A percentile compares a stretch with the other conserved stretches of the same genome.
phyloP scores from a whole-genome alignment of 2,329 filamentous ascomycete species.

The Trichophyton simii region DNA sequence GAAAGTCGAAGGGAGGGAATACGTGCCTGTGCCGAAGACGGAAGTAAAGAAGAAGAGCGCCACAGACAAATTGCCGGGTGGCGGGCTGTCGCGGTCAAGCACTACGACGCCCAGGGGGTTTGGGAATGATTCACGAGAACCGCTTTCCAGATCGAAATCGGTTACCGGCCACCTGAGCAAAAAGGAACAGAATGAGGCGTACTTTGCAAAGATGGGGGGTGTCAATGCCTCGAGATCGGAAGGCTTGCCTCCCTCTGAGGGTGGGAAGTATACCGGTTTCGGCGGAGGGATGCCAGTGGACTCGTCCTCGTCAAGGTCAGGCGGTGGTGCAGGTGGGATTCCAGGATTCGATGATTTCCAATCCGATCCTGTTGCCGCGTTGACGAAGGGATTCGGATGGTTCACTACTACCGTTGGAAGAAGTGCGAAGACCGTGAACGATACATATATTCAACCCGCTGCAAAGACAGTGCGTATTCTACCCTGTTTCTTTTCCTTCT shows the following conservation, averaged over 20 bases:
- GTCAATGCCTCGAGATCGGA: constrained; percentile 69
- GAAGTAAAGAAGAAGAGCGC: constrained; percentile 18
- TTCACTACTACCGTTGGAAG: constrained; percentile 78
- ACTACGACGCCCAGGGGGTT: constrained; percentile 23
- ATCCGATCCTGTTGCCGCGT: constrained; percentile 73
- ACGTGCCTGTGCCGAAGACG: constrained; percentile 59
- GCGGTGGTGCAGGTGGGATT: constrained; percentile 27
- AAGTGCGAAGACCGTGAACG: constrained; percentile 82
- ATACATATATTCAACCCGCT: constrained; percentile 83
- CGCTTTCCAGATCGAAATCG: constrained; percentile 17
- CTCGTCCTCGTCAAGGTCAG: constrained; percentile 17
- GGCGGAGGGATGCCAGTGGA: constrained; percentile 54
- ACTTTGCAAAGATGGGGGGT: constrained; percentile 73
- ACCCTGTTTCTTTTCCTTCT: neutral
- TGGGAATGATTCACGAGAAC: constrained; percentile 14
- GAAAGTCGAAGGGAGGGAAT: constrained; percentile 79
- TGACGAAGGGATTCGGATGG: constrained; percentile 92
- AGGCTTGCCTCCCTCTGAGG: constrained; percentile 69
- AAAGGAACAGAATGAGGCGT: constrained; percentile 65
- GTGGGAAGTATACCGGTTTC: constrained; percentile 85
- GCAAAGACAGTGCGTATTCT: constrained; percentile 58
- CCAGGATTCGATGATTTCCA: constrained; percentile 79
- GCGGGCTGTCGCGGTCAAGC: constrained; percentile 25
- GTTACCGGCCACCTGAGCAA: constrained; percentile 34
- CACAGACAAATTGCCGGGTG: constrained; percentile 12